Conservation (phyloP, 2,329 filamentous ascomycete species). For the Botrytis medusae region DNA sequence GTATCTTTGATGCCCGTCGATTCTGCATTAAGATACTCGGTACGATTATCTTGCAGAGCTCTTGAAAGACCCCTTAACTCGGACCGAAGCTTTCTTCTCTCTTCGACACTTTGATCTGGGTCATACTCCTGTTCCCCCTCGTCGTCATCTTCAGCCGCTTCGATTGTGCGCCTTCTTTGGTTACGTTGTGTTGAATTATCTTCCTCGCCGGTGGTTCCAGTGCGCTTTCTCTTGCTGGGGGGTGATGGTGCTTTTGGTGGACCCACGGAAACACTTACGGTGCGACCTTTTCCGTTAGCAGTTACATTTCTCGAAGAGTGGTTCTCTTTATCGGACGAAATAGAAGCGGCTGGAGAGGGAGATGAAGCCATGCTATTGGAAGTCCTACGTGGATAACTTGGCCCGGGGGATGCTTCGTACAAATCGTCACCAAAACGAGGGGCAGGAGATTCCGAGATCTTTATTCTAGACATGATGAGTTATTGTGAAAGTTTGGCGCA, state of each 20-base stretch:
- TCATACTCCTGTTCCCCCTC: slow-evolving; percentile 61
- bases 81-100: slow-evolving; percentile 70
- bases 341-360: slow-evolving; percentile 39
- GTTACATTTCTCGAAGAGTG: slow-evolving; percentile 32
- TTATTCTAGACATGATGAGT: slow-evolving; percentile 31
- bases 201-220: slow-evolving; percentile 26
- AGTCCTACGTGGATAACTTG: slow-evolving; percentile 25
- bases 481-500: neutral
- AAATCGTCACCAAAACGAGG: slow-evolving; percentile 35
- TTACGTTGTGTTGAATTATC: slow-evolving; percentile 28
- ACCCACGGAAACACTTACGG: slow-evolving; percentile 40
- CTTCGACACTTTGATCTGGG: slow-evolving; percentile 75
- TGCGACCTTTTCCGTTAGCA: slow-evolving; percentile 46
- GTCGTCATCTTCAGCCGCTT: slow-evolving; percentile 38
- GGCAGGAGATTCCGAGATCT: slow-evolving; percentile 35
- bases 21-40: slow-evolving; percentile 67
- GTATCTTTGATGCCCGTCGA: slow-evolving; percentile 65
- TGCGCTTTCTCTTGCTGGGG: slow-evolving; percentile 33
- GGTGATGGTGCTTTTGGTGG: slow-evolving; percentile 31
- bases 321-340: slow-evolving; percentile 53
- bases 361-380: slow-evolving; percentile 32
- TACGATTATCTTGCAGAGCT: slow-evolving; percentile 61
- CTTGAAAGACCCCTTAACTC: slow-evolving; percentile 67
- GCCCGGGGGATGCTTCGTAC: slow-evolving; percentile 38
- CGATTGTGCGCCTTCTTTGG: slow-evolving; percentile 35